Percentiles rank a stretch among this genome's conserved stretches.
Conservation (phyloP, 345 rosid species). For the Bruguiera parviflora region DNA sequence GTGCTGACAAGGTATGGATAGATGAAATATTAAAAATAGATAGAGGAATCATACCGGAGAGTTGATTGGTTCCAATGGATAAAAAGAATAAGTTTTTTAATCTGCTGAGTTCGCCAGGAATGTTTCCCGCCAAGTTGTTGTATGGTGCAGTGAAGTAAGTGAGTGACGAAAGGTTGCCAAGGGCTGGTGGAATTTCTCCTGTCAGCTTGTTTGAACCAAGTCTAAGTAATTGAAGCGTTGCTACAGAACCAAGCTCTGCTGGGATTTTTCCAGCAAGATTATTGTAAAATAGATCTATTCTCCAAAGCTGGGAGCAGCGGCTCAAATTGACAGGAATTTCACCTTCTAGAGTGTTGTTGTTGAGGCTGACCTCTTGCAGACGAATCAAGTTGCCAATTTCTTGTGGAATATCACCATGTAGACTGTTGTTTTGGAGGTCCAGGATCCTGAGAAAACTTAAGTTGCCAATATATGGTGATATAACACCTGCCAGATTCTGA, state of each 20-base stretch:
- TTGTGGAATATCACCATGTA: slow-evolving; percentile 1
- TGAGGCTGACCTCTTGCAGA: not conserved
- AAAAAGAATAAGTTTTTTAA: slow-evolving; percentile 3
- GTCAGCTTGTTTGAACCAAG: not conserved
- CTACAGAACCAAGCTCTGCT: slow-evolving; percentile 6
- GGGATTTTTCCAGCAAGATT: slow-evolving; percentile 12
- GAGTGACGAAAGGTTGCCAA: slow-evolving; percentile 14
- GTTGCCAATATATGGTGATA: slow-evolving; percentile 14
- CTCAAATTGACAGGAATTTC: slow-evolving; percentile 12
- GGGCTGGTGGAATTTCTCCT: slow-evolving; percentile 6
- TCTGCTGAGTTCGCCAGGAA: not conserved
- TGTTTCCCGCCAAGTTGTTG: slow-evolving; percentile 2
- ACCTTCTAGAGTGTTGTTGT: slow-evolving; percentile 7
- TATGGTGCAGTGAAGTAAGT: not conserved
- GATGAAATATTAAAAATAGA: slow-evolving; percentile 16
- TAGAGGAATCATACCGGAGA: slow-evolving; percentile 16
- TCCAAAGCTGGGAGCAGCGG: slow-evolving; percentile 1
- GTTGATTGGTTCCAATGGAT: slow-evolving; percentile 1
- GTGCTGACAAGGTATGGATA: not conserved
- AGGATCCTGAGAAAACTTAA: slow-evolving; percentile 10
- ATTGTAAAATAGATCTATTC: not conserved
- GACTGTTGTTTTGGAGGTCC: not conserved
- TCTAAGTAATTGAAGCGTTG: not conserved
- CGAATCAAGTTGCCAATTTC: slow-evolving; percentile 5
- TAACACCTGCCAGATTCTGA: not conserved